A percentile compares a stretch with the other conserved stretches of the same genome.
Conservation (phyloP, 768 basidiomycete genomes). For the Boletus coccyginus region DNA sequence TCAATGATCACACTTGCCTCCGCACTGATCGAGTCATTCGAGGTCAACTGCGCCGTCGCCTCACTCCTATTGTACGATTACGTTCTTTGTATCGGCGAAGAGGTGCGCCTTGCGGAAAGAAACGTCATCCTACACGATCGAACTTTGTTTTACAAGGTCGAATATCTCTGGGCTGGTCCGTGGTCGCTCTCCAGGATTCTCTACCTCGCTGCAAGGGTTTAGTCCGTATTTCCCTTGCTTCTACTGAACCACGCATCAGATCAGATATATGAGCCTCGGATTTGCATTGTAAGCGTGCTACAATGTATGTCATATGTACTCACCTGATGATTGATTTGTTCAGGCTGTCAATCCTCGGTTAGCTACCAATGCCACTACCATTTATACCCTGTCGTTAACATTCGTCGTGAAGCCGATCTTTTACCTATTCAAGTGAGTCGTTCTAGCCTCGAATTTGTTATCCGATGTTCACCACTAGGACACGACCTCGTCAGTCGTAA, state of each 20-base stretch:
- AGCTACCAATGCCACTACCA: neutral
- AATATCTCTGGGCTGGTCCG: conserved; percentile 1
- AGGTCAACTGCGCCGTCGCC: neutral
- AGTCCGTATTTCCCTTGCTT: too few species aligned
- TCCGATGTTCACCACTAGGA: neutral
- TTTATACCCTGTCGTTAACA: neutral
- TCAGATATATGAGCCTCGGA: conserved; percentile 3
- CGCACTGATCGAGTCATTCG: neutral
- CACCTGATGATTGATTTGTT: neutral
- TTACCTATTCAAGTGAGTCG: neutral
- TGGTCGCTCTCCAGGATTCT: conserved; percentile 9
- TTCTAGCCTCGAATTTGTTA: neutral
- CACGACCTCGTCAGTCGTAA: conserved; percentile 1
- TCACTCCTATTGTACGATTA: conserved; percentile 5
- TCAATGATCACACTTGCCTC: neutral
- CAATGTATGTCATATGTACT: neutral
- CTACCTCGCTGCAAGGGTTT: neutral
- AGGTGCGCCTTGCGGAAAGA: neutral
- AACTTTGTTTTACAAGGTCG: neutral
- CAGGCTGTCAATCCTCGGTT: neutral
- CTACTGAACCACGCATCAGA: neutral
- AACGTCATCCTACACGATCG: neutral
- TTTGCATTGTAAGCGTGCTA: neutral
- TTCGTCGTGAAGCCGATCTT: neutral
- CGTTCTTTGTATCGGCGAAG: conserved; percentile 1